A percentile compares a stretch with the other conserved stretches of the same genome.
phyloP scores from a whole-genome alignment of 1,284 basidiomycete species.

The Rhizoctonia solani region DNA sequence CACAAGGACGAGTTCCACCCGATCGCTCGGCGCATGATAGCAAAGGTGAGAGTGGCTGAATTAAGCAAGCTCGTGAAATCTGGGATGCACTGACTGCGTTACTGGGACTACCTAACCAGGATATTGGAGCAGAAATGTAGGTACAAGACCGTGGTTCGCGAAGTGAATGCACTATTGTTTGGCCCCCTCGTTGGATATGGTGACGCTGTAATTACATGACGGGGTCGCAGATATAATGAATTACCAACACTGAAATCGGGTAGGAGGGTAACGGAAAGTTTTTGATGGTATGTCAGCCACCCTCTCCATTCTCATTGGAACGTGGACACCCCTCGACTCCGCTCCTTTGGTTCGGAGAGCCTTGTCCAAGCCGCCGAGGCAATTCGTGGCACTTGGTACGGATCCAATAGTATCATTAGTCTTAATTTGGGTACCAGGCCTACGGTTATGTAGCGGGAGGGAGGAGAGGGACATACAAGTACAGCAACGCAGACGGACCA shows the following conservation, averaged over 20 bases:
- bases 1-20: constrained; percentile 71
- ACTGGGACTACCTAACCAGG: not conserved
- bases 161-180: not conserved
- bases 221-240: not conserved
- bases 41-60: constrained; percentile 57
- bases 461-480: not conserved
- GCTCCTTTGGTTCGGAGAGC: not conserved
- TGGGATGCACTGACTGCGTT: not conserved
- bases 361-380: not conserved
- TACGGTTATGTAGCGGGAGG: not conserved
- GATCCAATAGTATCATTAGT: not conserved
- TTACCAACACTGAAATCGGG: not conserved
- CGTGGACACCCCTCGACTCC: not conserved
- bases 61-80: not conserved
- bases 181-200: not conserved
- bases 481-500: constrained; percentile 6
- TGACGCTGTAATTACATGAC: not conserved
- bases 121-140: constrained; percentile 7
- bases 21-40: constrained; percentile 71
- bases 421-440: not conserved
- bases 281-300: not conserved
- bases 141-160: not conserved
- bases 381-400: not conserved
- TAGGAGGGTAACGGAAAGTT: not conserved
- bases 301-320: not conserved